Base-by-base conservation (phyloP, 345 rosid species). In the Microcos paniculata region DNA sequence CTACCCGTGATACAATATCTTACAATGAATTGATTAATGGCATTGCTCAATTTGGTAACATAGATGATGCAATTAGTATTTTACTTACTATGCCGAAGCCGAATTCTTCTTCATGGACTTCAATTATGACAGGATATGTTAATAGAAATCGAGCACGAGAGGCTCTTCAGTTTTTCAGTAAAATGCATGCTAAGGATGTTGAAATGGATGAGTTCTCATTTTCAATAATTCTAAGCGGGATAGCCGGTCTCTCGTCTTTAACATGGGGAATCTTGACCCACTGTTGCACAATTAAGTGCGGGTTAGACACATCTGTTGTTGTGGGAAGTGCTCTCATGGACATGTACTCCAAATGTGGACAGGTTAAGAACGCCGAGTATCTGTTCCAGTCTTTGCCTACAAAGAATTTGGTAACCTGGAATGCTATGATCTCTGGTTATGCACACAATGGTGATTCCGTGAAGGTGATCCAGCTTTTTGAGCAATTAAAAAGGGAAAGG, bases 331-430 rank as follows among this genome's bases (percentile, higher is more conserved):
- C 98, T 83, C 82, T 90, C 4, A 72, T 90, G 56, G 94, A 94
- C 82, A 87, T 88, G 98, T 92, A 94, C 82, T 84, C 89, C 14
- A 92, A 94, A 78, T 94, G 96, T 23, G 96, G 97, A 59, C 81
- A 81, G 81, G 65, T 89, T 49, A 78, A 77, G 74, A 63, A 65
- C 9, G 92, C 93, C 4, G 94, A 87, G 77, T 81, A 78, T 24
- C 51, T 89, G 56, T 92, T 92, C 63, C 71, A 35, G 51, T 83
- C 82, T 2, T 75, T 88, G 75, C 85, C 88, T 26, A 79, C 48
- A 56, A 90, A 70, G 85, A 94, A 90, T 76, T 68, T 90, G 74
- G 76, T 92, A 66, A 87, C 90, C 0, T 94, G 94, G 94, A 94
- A 94, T 51, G 88, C 96, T 0, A 84, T 94, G 91, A 87, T 89